Conservation (phyloP, 345 rosid species). For the Pugionium cornutum region DNA sequence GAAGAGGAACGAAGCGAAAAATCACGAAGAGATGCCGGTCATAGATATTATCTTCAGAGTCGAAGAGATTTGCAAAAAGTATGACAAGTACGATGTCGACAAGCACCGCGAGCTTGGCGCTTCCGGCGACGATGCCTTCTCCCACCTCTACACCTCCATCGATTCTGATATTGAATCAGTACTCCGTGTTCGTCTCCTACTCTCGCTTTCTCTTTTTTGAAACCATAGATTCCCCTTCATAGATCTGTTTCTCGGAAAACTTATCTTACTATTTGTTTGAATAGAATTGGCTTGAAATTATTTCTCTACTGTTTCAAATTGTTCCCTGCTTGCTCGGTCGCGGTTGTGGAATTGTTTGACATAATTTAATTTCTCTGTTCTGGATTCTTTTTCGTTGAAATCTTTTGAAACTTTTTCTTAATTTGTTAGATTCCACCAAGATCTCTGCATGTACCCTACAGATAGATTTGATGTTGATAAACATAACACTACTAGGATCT, state of each 20-base stretch:
- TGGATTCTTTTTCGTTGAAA: neutral
- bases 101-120: conserved; percentile 61
- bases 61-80: conserved; percentile 79
- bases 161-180: conserved; percentile 61
- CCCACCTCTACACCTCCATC: conserved; percentile 51
- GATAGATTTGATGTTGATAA: neutral
- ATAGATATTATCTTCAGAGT: conserved; percentile 68
- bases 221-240: neutral
- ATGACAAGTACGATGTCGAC: conserved; percentile 71
- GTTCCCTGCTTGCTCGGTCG: neutral
- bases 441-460: neutral
- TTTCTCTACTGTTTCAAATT: too few species aligned
- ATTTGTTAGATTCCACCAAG: neutral
- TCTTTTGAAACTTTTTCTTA: neutral
- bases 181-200: conserved; percentile 39
- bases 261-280: neutral
- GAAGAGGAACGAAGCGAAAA: conserved; percentile 1
- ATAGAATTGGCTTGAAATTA: neutral
- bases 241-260: neutral
- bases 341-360: neutral
- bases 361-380: neutral
- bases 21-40: conserved; percentile 50
- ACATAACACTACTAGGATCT: neutral
- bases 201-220: conserved; percentile 2
- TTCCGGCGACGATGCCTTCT: conserved; percentile 73